Conservation (phyloP, 192 early-diverging fungal species). For the Chytriomyces sp. region DNA sequence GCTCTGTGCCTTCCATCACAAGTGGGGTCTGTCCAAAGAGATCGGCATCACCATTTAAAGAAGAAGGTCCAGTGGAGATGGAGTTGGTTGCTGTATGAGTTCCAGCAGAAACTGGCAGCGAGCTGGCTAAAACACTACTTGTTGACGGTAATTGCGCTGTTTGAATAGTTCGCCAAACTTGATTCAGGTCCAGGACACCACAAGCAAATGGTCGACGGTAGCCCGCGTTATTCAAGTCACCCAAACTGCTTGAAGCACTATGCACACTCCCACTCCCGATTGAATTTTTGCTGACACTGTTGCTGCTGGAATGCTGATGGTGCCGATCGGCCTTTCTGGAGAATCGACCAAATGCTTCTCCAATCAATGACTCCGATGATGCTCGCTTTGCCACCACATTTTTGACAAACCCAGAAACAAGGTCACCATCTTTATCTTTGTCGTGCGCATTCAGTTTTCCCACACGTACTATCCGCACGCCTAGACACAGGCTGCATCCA, state of each 20-base stretch:
- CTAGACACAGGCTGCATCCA: constrained; percentile 50
- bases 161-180: constrained; percentile 44
- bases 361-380: constrained; percentile 32
- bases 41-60: background rate
- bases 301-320: constrained; percentile 7
- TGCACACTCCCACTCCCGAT: background rate
- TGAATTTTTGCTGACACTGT: background rate
- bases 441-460: constrained; percentile 67
- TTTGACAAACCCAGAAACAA: background rate
- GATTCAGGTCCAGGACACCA: constrained; percentile 58
- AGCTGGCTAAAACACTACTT: constrained; percentile 24
- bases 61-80: no score
- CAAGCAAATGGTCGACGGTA: constrained; percentile 69
- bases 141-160: constrained; percentile 9
- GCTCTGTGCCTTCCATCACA: constrained; percentile 33
- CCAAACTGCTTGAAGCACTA: background rate
- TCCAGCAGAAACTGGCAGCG: no score
- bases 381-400: background rate
- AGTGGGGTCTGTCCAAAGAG: background rate
- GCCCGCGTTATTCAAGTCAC: background rate
- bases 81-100: background rate
- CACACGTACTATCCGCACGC: constrained; percentile 65
- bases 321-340: background rate
- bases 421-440: constrained; percentile 44
- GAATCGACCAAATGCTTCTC: background rate